Evolutionary conservation across 257 asterid genomes (phyloP).

Genomic region (Nicotiana knightiana): DNA sequence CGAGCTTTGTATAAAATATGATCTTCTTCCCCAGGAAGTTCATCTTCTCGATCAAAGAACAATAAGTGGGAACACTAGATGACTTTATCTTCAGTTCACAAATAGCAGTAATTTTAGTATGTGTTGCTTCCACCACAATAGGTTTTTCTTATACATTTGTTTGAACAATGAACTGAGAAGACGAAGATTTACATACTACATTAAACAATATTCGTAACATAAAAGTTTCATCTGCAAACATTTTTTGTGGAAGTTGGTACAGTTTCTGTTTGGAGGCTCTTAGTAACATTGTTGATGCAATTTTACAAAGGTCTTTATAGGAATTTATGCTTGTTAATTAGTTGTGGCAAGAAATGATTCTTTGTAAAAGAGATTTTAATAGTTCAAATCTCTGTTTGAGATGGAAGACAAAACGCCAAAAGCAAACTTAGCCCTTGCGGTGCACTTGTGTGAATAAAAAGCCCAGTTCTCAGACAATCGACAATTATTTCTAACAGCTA

Average conservation of each 20-base stretch:
- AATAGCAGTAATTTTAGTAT: background rate
- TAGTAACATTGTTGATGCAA: background rate
- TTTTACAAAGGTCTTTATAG: background rate
- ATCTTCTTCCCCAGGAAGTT: conserved; percentile 77
- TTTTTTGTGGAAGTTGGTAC: background rate
- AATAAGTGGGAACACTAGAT: conserved; percentile 24
- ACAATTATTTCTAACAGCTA: too few species aligned
- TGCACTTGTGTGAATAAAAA: background rate
- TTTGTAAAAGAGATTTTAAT: background rate
- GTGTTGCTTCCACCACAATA: background rate
- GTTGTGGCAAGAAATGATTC: background rate
- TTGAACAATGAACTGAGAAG: background rate
- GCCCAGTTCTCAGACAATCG: too few species aligned
- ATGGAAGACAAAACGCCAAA: background rate
- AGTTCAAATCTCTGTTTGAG: background rate
- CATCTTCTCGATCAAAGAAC: conserved; percentile 40
- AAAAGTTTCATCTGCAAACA: background rate
- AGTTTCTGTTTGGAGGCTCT: background rate
- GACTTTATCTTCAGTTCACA: conserved; percentile 14
- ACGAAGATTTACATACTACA: background rate
- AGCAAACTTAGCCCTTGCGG: background rate
- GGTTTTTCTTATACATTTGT: background rate
- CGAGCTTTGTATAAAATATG: conserved; percentile 64
- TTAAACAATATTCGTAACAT: background rate
- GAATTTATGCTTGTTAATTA: background rate